Conservation (phyloP, 805 yeast species). For the Soucietia sequanensis region DNA sequence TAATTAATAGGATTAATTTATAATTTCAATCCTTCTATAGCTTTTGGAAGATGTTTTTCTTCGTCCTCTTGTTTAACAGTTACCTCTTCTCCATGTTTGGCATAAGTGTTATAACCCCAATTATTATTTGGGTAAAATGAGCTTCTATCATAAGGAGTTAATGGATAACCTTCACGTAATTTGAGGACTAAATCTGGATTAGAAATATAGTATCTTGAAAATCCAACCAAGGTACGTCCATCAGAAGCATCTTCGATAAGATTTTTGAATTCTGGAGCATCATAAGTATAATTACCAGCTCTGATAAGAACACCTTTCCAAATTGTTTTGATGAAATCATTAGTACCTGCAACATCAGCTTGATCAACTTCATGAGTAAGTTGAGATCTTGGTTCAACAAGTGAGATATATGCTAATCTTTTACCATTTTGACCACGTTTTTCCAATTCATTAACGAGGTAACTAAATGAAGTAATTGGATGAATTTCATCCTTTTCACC, state of each 20-base stretch:
- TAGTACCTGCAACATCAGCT: constrained; percentile 20
- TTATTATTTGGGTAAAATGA: constrained; percentile 35
- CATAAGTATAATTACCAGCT: constrained; percentile 17
- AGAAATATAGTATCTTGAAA: constrained; percentile 38
- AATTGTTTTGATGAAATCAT: constrained; percentile 20
- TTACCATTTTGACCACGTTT: constrained; percentile 23
- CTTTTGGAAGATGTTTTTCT: too few species aligned
- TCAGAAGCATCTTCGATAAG: constrained; percentile 12
- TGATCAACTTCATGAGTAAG: constrained; percentile 17
- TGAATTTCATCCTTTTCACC: constrained; percentile 30
- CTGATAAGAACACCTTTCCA: constrained; percentile 21
- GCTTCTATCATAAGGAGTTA: constrained; percentile 38
- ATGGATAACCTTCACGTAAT: constrained; percentile 31
- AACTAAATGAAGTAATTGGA: constrained; percentile 20
- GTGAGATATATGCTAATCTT: constrained; percentile 33
- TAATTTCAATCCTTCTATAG: too few species aligned
- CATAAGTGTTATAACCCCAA: constrained; percentile 21
- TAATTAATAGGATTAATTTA: too few species aligned
- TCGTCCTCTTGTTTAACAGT: constrained; percentile 11
- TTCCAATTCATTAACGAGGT: constrained; percentile 30
- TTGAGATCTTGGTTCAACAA: constrained; percentile 37
- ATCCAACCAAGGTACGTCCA: constrained; percentile 43
- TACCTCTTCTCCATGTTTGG: background rate
- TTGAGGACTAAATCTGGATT: constrained; percentile 45
- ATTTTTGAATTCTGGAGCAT: constrained; percentile 5